phyloP scores from a whole-genome alignment of 257 asterid species.

The Scutellaria minor region DNA sequence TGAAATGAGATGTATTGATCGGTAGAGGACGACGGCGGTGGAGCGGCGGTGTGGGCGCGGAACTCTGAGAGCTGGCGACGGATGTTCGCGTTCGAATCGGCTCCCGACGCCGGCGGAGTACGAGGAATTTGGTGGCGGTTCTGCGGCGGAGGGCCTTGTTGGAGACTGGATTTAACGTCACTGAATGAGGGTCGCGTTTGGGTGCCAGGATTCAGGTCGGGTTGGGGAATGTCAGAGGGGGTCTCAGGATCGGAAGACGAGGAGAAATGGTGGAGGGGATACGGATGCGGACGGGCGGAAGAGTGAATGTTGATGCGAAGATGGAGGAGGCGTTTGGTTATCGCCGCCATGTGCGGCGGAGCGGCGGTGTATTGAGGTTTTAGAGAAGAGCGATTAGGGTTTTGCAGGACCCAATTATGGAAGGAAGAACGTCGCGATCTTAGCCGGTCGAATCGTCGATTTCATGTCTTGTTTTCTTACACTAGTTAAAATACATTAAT shows the following conservation, averaged over 20 bases:
- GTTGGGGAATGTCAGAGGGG: slow-evolving; percentile 26
- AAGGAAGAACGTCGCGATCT: not conserved
- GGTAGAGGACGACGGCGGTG: slow-evolving; percentile 34
- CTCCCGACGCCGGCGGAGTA: slow-evolving; percentile 24
- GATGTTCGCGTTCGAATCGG: slow-evolving; percentile 28
- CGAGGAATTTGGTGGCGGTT: slow-evolving; percentile 30
- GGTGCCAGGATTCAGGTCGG: slow-evolving; percentile 30
- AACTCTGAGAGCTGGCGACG: slow-evolving; percentile 39
- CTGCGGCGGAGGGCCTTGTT: slow-evolving; percentile 23
- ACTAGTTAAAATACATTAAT: too few relatives aligned
- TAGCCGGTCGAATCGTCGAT: too few relatives aligned
- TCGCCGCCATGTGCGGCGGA: slow-evolving; percentile 50
- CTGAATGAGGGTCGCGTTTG: slow-evolving; percentile 26
- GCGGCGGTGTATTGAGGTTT: slow-evolving; percentile 32
- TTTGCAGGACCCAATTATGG: slow-evolving; percentile 4
- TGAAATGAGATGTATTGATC: slow-evolving; percentile 33
- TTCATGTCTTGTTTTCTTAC: too few relatives aligned
- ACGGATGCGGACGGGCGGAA: slow-evolving; percentile 21
- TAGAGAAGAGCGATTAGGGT: slow-evolving; percentile 27
- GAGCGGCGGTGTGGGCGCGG: slow-evolving; percentile 42
- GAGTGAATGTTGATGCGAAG: slow-evolving; percentile 39
- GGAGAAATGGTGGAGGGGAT: slow-evolving; percentile 36
- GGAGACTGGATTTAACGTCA: slow-evolving; percentile 48
- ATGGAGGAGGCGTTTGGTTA: slow-evolving; percentile 49
- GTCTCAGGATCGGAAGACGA: slow-evolving; percentile 35